phyloP scores from a whole-genome alignment of 2,329 filamentous ascomycete genomes.

The Coniochaeta sp. region DNA sequence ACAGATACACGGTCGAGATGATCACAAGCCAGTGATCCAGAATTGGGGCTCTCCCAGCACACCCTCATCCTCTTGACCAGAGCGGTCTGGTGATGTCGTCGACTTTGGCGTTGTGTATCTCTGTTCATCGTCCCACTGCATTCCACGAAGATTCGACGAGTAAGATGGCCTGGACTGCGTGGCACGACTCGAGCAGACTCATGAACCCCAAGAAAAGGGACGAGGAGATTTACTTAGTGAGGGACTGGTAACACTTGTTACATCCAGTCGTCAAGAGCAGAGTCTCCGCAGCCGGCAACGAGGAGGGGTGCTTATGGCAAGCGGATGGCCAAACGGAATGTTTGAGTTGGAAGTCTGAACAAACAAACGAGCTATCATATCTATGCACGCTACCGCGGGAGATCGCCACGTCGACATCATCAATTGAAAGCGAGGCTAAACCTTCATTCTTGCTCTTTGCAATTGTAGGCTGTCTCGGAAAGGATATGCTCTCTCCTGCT shows the following conservation, averaged over 20 bases:
- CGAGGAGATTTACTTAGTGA: neutral
- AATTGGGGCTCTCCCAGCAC: neutral
- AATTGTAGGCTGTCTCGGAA: too few species aligned
- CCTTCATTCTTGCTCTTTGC: too few species aligned
- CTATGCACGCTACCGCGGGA: neutral
- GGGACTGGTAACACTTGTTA: neutral
- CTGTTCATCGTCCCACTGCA: neutral
- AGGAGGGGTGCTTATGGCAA: neutral
- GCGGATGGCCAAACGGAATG: neutral
- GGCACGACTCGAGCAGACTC: neutral
- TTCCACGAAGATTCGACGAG: neutral
- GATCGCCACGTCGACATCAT: neutral
- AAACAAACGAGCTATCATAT: neutral
- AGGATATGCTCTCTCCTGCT: too few species aligned
- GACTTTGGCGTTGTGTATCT: neutral
- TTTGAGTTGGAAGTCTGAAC: neutral
- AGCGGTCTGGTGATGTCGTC: constrained; percentile 1
- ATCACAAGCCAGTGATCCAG: neutral
- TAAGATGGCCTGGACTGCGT: neutral
- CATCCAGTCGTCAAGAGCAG: neutral
- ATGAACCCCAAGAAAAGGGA: neutral
- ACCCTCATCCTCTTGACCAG: neutral
- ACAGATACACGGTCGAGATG: neutral
- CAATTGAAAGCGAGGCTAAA: neutral
- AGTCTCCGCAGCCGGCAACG: neutral